Evolutionary conservation across 2,329 filamentous ascomycete species (phyloP), one percentile per base, ranked within the genome.

Genomic region (Pestalotiopsis sp.): DNA sequence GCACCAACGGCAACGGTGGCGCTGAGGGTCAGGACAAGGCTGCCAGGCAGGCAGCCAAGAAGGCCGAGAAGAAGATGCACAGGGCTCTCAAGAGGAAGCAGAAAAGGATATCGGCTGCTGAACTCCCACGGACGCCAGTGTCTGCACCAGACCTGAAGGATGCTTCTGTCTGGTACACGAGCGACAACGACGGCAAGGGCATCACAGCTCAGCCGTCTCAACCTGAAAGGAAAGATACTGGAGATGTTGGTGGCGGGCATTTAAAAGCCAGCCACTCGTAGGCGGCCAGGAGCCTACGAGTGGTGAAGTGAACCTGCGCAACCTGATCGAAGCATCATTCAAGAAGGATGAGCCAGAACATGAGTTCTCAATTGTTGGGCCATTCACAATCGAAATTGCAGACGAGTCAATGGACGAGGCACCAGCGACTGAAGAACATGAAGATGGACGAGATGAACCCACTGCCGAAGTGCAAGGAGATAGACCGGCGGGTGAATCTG

Each of bases 261-360:
- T 69, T 70, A 79, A 80, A 80, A 76, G 73, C 65, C 58, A 69
- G 67, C 74, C 78, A 79, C 76, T 78, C 76, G 74, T 78, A 78
- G 70, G 71, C 71, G 69, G 71, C 75, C 77, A 79, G 77, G 78
- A 70, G 67, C 74, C 72, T 76, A 69, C 76, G 77, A 75, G 77
- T 79, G 78, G 75, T 77, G 68, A 70, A 72, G 65, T 62, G 58
- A 57, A 71, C 77, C 77, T 79, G 77, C 76, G 63, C 73, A 4
- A 77, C 13, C 13, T 38, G 6, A 36, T 36, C 11, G 13, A 36
- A 20, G 13, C 38, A 17, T 12, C 14, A 41, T 20, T 12, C 6
- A 31, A 20, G 74, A 59, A 61, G 14, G 12, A 49, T 75, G 76
- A 49, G 73, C 70, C 61, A 71, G 71, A 4, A 78, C 72, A 66